Evolutionary conservation across 192 early-diverging fungal genomes (phyloP).

Genomic region (Backusella morwellensis): DNA sequence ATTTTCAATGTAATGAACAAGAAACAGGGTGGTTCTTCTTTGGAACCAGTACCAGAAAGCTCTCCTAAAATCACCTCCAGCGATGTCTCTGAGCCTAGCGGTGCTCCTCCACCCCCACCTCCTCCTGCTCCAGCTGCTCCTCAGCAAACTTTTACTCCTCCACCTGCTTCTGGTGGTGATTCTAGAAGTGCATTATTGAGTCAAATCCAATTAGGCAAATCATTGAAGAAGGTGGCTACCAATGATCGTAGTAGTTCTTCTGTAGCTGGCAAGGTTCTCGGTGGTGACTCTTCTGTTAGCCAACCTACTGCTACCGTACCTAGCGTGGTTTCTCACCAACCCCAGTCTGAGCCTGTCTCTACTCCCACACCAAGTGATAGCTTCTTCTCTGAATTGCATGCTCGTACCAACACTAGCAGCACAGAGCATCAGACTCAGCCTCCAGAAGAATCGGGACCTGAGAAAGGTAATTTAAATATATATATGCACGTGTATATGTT

Average conservation of each 20-base stretch:
- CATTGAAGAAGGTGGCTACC: constrained; percentile 60
- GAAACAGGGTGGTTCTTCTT: constrained; percentile 15
- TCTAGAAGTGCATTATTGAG: constrained; percentile 58
- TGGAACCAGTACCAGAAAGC: constrained; percentile 10
- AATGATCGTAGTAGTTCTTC: constrained; percentile 59
- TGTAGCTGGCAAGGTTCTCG: constrained; percentile 36
- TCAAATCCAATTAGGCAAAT: constrained; percentile 69
- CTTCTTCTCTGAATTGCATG: constrained; percentile 62
- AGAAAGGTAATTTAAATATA: constrained; percentile 10
- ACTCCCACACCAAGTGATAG: constrained; percentile 44
- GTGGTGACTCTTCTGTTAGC: background rate
- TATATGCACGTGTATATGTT: background rate
- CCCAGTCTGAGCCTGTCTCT: constrained; percentile 9
- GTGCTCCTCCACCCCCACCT: background rate
- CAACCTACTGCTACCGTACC: background rate
- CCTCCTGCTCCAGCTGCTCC: constrained; percentile 11
- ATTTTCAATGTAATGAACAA: constrained; percentile 30
- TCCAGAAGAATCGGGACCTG: background rate
- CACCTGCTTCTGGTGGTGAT: background rate
- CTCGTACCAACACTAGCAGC: constrained; percentile 24
- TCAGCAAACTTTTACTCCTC: background rate
- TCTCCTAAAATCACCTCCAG: constrained; percentile 9
- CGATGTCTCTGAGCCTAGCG: background rate
- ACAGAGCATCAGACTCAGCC: background rate
- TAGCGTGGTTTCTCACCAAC: background rate